Conservation (phyloP, 495 filamentous ascomycete species). For the Pseudoneurospora amorphoporcata region DNA sequence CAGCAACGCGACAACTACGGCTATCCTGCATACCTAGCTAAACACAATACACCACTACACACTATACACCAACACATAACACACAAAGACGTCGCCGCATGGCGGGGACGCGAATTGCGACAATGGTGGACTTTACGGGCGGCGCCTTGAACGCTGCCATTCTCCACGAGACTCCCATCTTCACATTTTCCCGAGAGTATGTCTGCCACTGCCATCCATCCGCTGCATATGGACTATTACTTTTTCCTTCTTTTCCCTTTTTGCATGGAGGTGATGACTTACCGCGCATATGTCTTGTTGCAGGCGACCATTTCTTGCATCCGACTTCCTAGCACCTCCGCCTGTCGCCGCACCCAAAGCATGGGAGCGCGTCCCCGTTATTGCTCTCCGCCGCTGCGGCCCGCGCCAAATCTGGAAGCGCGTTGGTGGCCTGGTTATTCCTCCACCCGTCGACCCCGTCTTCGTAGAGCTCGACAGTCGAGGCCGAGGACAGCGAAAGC, state of each 20-base stretch:
- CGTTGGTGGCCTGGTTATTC: constrained; percentile 9
- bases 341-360: constrained; percentile 10
- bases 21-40: not conserved
- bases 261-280: not conserved
- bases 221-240: not conserved
- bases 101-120: not conserved
- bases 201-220: not conserved
- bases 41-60: not conserved
- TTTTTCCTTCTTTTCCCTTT: not conserved
- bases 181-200: not conserved
- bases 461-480: constrained; percentile 17
- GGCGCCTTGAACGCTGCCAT: not conserved
- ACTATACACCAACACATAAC: not conserved
- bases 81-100: not conserved
- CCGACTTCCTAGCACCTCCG: constrained; percentile 12
- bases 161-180: not conserved
- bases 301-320: constrained; percentile 14
- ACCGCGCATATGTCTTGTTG: not conserved
- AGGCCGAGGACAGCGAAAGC: constrained; percentile 15
- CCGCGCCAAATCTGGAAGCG: constrained; percentile 25
- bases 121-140: not conserved
- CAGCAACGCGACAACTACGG: not conserved
- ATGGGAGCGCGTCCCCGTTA: constrained; percentile 23
- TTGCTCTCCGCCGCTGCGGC: constrained; percentile 4
- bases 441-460: not conserved